Evolutionary conservation across 768 basidiomycete genomes (phyloP).

Genomic region (Leucocoprinus birnbaumii): DNA sequence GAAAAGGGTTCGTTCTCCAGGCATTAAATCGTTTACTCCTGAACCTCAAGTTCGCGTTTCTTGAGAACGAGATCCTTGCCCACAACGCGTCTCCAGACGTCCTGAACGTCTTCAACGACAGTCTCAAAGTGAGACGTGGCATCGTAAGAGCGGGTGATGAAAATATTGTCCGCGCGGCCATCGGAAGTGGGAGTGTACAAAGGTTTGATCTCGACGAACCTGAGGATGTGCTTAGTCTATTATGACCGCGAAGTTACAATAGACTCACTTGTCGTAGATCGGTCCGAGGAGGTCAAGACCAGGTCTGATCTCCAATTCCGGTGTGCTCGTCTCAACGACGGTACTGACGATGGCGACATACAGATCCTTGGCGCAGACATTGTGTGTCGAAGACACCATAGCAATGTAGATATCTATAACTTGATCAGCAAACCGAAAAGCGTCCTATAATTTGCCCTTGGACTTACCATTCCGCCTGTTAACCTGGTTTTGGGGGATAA

Average conservation of each 20-base stretch:
- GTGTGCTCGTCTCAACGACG: slow-evolving; percentile 91
- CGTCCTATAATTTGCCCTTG: background rate
- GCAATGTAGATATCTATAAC: slow-evolving; percentile 94
- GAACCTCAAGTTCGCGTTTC: slow-evolving; percentile 76
- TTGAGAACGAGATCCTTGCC: slow-evolving; percentile 80
- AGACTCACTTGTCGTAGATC: slow-evolving; percentile 86
- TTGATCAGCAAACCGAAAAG: background rate
- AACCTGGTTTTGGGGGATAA: slow-evolving; percentile 99
- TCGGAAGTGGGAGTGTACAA: slow-evolving; percentile 85
- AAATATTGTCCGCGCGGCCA: slow-evolving; percentile 87
- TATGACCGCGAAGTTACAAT: background rate
- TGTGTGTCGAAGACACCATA: slow-evolving; percentile 95
- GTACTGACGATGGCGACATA: slow-evolving; percentile 98
- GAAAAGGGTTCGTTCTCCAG: background rate
- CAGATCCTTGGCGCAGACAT: slow-evolving; percentile 93
- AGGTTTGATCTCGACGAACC: slow-evolving; percentile 88
- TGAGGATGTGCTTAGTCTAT: slow-evolving; percentile 26
- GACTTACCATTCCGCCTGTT: slow-evolving; percentile 82
- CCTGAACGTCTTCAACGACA: slow-evolving; percentile 94
- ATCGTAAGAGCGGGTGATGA: slow-evolving; percentile 97
- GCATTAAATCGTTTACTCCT: slow-evolving; percentile 32
- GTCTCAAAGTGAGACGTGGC: slow-evolving; percentile 99
- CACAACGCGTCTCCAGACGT: slow-evolving; percentile 89
- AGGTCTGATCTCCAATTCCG: slow-evolving; percentile 90
- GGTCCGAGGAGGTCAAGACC: slow-evolving; percentile 89